Conservation (phyloP, 768 basidiomycete species). For the Suillus subalutaceus region DNA sequence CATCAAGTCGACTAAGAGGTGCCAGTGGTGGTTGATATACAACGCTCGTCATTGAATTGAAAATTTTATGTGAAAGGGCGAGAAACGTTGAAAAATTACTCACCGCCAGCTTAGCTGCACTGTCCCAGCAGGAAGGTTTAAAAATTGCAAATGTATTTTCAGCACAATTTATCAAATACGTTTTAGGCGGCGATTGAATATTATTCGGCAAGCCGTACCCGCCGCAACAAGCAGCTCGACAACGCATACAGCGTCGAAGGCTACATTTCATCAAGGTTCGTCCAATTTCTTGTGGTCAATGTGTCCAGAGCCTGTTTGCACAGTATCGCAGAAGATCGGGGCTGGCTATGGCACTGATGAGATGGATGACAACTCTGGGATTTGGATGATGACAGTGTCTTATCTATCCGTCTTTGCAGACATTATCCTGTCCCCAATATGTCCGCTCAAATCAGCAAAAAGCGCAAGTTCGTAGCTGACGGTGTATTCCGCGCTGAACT, state of each 20-base stretch:
- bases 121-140: neutral
- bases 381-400: constrained; percentile 13
- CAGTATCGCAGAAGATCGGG: neutral
- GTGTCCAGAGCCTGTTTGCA: constrained; percentile 1
- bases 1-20: constrained; percentile 90
- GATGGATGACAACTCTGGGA: constrained; percentile 10
- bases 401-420: constrained; percentile 12
- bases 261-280: constrained; percentile 12
- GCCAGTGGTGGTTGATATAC: constrained; percentile 74
- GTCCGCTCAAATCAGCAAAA: constrained; percentile 93
- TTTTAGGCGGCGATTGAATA: constrained; percentile 27
- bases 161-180: neutral
- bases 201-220: constrained; percentile 10
- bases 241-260: constrained; percentile 11
- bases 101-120: neutral
- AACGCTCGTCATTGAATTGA: constrained; percentile 78
- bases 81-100: neutral
- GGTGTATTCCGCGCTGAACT: constrained; percentile 99
- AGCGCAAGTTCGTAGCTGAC: constrained; percentile 97
- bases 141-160: neutral
- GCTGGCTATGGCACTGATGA: neutral
- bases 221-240: constrained; percentile 6
- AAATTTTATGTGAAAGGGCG: neutral
- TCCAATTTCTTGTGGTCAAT: constrained; percentile 3
- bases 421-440: constrained; percentile 47